Evolutionary conservation across 441 rosid genomes (phyloP).

Genomic region (Gossypium gossypioides): DNA sequence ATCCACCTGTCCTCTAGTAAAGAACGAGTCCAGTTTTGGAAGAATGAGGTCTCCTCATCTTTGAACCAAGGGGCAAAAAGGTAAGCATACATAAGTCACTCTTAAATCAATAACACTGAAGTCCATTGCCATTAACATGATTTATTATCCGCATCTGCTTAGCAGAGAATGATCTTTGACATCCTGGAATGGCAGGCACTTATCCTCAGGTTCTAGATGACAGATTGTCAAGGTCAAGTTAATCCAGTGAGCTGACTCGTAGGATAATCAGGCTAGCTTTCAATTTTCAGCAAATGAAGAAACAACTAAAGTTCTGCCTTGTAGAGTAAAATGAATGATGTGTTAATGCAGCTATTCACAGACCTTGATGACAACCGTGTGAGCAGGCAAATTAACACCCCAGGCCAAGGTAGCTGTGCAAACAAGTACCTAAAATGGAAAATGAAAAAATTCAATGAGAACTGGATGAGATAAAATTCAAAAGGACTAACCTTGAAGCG

Average conservation of each 20-base stretch:
- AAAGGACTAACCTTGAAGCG: slow-evolving; percentile 17
- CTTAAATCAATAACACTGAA: neutral
- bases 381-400: slow-evolving; percentile 99
- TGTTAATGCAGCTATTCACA: slow-evolving; percentile 12
- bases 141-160: neutral
- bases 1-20: neutral
- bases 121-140: neutral
- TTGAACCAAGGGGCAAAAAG: neutral
- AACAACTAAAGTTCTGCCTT: slow-evolving; percentile 1
- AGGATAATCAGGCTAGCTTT: neutral
- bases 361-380: slow-evolving; percentile 97
- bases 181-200: neutral
- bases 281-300: neutral
- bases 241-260: neutral
- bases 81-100: neutral
- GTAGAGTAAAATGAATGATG: neutral
- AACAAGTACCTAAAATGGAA: slow-evolving; percentile 70
- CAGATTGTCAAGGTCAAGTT: neutral
- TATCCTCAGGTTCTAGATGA: neutral
- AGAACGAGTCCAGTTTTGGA: neutral
- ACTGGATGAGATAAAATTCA: slow-evolving; percentile 8
- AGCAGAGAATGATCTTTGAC: neutral
- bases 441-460: slow-evolving; percentile 16
- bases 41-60: neutral
- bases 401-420: slow-evolving; percentile 99